Percentiles rank a stretch among this genome's conserved stretches.
phyloP scores from a whole-genome alignment of 106 monocot species.

The Vanilla planifolia region DNA sequence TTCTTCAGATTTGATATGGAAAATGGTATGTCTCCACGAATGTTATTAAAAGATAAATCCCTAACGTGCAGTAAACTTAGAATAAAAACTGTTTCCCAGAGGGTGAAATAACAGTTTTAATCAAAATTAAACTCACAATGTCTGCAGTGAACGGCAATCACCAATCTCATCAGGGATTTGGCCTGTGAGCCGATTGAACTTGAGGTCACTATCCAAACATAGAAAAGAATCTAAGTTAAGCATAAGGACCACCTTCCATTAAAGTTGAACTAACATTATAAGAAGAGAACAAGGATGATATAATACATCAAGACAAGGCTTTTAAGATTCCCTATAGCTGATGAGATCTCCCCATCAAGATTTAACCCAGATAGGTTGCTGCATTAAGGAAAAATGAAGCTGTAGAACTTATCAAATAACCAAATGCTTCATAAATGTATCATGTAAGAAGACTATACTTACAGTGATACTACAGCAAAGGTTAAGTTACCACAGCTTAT shows the following conservation, averaged over 20 bases:
- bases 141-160: constrained; percentile 59
- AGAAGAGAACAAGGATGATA: neutral
- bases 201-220: constrained; percentile 59
- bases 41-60: constrained; percentile 84
- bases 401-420: neutral
- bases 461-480: constrained; percentile 75
- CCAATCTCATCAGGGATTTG: constrained; percentile 99
- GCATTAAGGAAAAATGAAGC: constrained; percentile 7
- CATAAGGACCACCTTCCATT: neutral
- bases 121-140: constrained; percentile 50
- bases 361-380: constrained; percentile 87
- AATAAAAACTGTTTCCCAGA: neutral
- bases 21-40: constrained; percentile 86
- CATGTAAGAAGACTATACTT: constrained; percentile 12
- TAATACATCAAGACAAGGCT: constrained; percentile 60
- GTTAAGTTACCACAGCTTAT: constrained; percentile 78
- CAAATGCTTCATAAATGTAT: neutral
- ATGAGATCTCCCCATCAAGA: constrained; percentile 87
- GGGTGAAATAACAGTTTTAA: neutral
- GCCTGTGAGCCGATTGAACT: constrained; percentile 61
- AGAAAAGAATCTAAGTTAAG: neutral
- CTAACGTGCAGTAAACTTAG: constrained; percentile 16
- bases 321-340: constrained; percentile 72
- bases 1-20: constrained; percentile 92
- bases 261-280: constrained; percentile 2